Base-by-base conservation (phyloP, 768 basidiomycete species). In the Amanita muscaria region DNA sequence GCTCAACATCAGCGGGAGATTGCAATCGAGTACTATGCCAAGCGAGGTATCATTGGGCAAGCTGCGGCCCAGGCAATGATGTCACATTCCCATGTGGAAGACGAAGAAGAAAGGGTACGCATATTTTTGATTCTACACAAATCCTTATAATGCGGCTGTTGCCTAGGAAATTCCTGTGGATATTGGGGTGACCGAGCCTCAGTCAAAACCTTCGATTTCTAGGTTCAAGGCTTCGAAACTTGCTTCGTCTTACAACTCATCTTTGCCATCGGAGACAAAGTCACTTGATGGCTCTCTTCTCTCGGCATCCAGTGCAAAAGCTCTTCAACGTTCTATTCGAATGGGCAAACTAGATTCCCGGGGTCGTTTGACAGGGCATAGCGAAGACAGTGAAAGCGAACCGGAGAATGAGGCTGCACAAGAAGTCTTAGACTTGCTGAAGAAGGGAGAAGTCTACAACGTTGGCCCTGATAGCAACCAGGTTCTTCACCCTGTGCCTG, bases 1-100 rank as follows among this genome's bases (percentile, higher is more conserved):
- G 80, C 76, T 18, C 74, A 67, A 41, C 82, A 83, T 52, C 82
- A 87, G 51, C 79, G 84, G 22, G 85, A 88, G 57, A 72, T 88
- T 51, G 78, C 80, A 14, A 54, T 88, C 32, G 78, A 79, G 51
- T 88, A 89, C 55, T 69, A 81, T 57, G 63, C 70, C 50, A 83
- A 78, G 56, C 76, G 83, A 39, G 62, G 60, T 27, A 64, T 64
- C 14, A 70, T 88, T 40, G 77, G 78, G 1, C 64, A 72, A 30
- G 73, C 72, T 36, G 72, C 76, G 34, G 64, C 73, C 11, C 64
- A 65, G 31, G 74, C 71, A 8, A 69, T 83, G 67, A 63, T 64
- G 40, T 46, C 44, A 19, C 40, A 47, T 31, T 24, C 45, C 22
- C 73, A 73, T 51, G 59, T 63, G 18, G 69, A 72, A 46, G 64